These are phyloP conservation scores for Aspergillus novoparasiticus DNA, from an alignment of 2,329 filamentous ascomycete species.

Conservation along the genomic window DNA sequence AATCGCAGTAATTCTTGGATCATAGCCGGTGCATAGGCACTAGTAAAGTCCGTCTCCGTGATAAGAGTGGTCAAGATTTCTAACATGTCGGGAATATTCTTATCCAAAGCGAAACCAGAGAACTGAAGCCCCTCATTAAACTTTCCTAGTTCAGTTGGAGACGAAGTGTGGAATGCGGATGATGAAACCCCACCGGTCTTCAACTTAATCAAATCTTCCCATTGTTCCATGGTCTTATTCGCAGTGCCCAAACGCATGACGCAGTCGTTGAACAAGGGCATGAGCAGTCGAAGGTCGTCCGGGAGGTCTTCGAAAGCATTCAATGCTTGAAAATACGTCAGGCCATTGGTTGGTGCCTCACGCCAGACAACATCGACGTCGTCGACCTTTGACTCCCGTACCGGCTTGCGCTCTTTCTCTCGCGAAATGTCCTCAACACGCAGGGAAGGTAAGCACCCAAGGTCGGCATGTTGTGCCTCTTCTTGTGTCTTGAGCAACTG, in stretches of 20 bases:
- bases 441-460: constrained; percentile 85
- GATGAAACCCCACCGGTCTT: constrained; percentile 91
- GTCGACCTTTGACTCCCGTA: constrained; percentile 59
- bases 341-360: constrained; percentile 88
- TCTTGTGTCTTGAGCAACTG: constrained; percentile 80
- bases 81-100: constrained; percentile 89
- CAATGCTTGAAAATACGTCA: constrained; percentile 93
- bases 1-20: constrained; percentile 85
- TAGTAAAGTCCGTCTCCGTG: constrained; percentile 86
- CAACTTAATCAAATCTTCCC: constrained; percentile 93
- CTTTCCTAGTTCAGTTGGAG: constrained; percentile 69
- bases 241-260: constrained; percentile 93
- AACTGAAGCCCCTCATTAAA: constrained; percentile 82
- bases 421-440: constrained; percentile 87
- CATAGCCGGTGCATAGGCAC: constrained; percentile 75
- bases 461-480: constrained; percentile 78
- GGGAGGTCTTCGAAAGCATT: constrained; percentile 78
- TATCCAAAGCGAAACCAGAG: constrained; percentile 83
- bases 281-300: constrained; percentile 77
- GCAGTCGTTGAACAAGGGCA: constrained; percentile 88
- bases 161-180: constrained; percentile 79
- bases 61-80: constrained; percentile 79
- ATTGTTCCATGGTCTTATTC: constrained; percentile 84
- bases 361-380: constrained; percentile 81
- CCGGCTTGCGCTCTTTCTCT: constrained; percentile 72